Evolutionary conservation across 2,329 filamentous ascomycete species (phyloP).

Genomic region (Cladosporium sp.): DNA sequence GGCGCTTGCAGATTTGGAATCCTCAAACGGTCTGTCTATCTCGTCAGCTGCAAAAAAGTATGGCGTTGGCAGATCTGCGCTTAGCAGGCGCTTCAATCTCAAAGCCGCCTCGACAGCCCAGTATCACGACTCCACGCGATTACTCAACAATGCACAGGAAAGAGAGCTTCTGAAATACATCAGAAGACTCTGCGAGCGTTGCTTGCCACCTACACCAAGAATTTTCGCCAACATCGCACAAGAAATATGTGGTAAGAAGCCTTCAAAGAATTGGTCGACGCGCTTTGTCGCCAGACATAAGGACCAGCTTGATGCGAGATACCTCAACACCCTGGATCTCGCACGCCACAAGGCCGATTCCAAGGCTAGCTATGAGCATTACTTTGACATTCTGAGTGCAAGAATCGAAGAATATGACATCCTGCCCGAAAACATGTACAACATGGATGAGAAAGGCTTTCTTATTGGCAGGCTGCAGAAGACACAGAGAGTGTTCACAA

Average conservation of each 20-base stretch:
- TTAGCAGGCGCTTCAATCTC: too few relatives aligned
- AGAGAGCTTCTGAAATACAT: conserved; percentile 21
- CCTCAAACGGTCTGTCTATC: background rate
- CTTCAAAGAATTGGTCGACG: conserved; percentile 16
- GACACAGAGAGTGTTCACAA: conserved; percentile 12
- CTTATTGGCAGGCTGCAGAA: conserved; percentile 14
- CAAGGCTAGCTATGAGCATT: conserved; percentile 13
- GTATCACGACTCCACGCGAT: too few relatives aligned
- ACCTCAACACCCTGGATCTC: conserved; percentile 18
- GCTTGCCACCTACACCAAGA: conserved; percentile 18
- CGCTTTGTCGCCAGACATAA: conserved; percentile 17
- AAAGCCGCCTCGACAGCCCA: too few relatives aligned
- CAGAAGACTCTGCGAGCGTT: conserved; percentile 13
- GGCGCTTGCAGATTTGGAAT: background rate
- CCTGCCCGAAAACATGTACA: conserved; percentile 14
- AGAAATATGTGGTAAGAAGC: conserved; percentile 12
- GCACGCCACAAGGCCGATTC: conserved; percentile 21
- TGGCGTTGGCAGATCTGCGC: too few relatives aligned
- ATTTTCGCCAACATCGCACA: conserved; percentile 19
- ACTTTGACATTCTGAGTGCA: conserved; percentile 18
- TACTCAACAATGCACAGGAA: too few relatives aligned
- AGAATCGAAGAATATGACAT: conserved; percentile 17
- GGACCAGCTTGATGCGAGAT: conserved; percentile 16
- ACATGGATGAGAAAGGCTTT: conserved; percentile 20
- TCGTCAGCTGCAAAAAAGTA: background rate